A percentile compares a stretch with the other conserved stretches of the same genome.
Conservation (phyloP, 441 rosid species). For the Macaranga tanarius region DNA sequence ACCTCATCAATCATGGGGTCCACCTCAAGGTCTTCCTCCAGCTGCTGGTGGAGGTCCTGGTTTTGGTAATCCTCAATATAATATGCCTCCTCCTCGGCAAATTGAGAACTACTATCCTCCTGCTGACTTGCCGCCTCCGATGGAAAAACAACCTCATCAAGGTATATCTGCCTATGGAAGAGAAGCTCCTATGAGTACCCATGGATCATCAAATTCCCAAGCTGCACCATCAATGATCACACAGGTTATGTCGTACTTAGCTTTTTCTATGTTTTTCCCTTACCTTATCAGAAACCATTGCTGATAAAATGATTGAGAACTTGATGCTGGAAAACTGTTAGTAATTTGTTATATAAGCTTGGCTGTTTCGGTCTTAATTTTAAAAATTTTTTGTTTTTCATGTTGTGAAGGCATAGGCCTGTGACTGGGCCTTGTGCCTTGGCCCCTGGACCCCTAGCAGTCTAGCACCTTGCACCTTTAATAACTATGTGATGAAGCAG, state of each 20-base stretch:
- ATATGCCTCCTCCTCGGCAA: constrained; percentile 79
- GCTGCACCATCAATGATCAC: constrained; percentile 84
- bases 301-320: background rate
- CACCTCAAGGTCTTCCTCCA: constrained; percentile 82
- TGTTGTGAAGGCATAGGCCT: too few species aligned
- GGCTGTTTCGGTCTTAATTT: too few species aligned
- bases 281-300: background rate
- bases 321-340: constrained; percentile 6
- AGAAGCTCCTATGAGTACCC: constrained; percentile 71
- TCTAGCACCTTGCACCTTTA: too few species aligned
- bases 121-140: constrained; percentile 68
- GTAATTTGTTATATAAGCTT: too few species aligned
- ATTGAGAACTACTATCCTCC: constrained; percentile 75
- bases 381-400: too few species aligned
- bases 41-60: constrained; percentile 70
- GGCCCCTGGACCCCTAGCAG: too few species aligned
- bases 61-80: constrained; percentile 64
- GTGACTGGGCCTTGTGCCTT: too few species aligned
- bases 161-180: constrained; percentile 96
- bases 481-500: background rate
- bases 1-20: constrained; percentile 88
- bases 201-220: constrained; percentile 59
- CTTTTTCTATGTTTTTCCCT: background rate
- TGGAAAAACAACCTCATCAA: constrained; percentile 92
- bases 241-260: constrained; percentile 49